These are phyloP conservation scores for Macrophomina pseudophaseolina DNA, from an alignment of 2,329 filamentous ascomycete species.

Conservation along the genomic window DNA sequence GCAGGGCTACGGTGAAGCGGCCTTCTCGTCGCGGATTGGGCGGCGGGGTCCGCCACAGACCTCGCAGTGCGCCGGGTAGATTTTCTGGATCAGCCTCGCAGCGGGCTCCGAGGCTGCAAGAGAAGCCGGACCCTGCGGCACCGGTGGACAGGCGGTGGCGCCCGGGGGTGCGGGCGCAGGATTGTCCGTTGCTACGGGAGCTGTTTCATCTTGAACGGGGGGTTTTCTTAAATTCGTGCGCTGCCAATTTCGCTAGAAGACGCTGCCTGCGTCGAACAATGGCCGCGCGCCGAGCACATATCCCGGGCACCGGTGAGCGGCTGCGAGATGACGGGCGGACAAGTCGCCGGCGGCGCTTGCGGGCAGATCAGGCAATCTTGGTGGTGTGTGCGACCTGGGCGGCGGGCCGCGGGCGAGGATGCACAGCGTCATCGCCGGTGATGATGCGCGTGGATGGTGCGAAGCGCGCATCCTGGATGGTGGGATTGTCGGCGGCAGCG, in stretches of 20 bases:
- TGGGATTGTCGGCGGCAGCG: background rate
- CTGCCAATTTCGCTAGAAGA: constrained; percentile 16
- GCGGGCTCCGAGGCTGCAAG: constrained; percentile 16
- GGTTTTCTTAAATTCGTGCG: constrained; percentile 14
- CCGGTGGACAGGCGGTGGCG: background rate
- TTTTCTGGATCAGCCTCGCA: constrained; percentile 14
- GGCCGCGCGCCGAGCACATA: background rate
- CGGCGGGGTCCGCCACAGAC: background rate
- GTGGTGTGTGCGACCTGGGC: background rate
- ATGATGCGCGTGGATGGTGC: background rate
- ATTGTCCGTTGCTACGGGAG: constrained; percentile 20
- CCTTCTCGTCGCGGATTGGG: background rate
- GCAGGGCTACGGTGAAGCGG: background rate
- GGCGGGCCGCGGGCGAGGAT: background rate
- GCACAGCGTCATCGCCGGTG: background rate
- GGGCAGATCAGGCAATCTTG: constrained; percentile 19
- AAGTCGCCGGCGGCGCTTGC: constrained; percentile 3
- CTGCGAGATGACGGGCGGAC: constrained; percentile 5
- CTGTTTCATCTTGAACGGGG: constrained; percentile 22
- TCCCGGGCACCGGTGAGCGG: constrained; percentile 7
- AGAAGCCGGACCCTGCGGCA: constrained; percentile 19
- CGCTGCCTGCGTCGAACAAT: background rate
- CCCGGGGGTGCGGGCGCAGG: constrained; percentile 6
- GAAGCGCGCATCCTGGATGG: background rate
- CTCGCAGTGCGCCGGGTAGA: constrained; percentile 9